Percentiles rank a stretch among this genome's conserved stretches.
Evolutionary conservation across 495 filamentous ascomycete species (phyloP).

Genomic region (Aspergillus taichungensis): DNA sequence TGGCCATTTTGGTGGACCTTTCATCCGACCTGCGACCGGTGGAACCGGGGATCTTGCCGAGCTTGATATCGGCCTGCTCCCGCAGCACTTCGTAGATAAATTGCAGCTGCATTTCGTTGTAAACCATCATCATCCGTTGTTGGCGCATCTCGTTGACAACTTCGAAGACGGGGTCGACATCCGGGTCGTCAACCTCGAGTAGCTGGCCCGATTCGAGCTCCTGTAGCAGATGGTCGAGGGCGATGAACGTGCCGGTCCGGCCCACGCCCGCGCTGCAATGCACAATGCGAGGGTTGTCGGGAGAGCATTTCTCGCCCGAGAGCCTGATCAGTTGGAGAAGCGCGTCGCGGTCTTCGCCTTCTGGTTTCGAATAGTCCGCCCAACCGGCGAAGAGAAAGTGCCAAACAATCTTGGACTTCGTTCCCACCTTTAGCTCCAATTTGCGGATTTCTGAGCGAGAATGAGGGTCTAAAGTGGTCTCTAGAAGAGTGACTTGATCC

Average conservation of each 20-base stretch:
- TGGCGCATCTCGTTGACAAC: conserved; percentile 75
- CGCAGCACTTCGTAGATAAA: conserved; percentile 87
- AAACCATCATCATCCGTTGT: conserved; percentile 95
- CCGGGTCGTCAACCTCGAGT: conserved; percentile 32
- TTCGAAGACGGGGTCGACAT: conserved; percentile 55
- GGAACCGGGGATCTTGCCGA: conserved; percentile 22
- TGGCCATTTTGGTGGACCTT: conserved; percentile 35
- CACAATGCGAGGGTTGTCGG: conserved; percentile 74
- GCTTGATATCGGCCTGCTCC: conserved; percentile 56
- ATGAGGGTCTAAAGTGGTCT: conserved; percentile 35
- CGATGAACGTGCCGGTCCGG: conserved; percentile 89
- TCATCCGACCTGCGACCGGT: conserved; percentile 20
- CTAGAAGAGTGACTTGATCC: conserved; percentile 42
- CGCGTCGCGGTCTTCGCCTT: conserved; percentile 65
- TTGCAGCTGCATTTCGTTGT: conserved; percentile 72
- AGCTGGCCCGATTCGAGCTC: conserved; percentile 72
- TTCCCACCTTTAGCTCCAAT: conserved; percentile 44
- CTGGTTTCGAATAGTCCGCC: conserved; percentile 89
- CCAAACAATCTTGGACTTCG: conserved; percentile 64
- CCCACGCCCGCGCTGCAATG: conserved; percentile 95
- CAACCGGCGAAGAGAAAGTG: conserved; percentile 89
- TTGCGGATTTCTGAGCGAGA: conserved; percentile 48
- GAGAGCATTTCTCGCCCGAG: conserved; percentile 59
- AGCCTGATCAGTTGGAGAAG: conserved; percentile 72
- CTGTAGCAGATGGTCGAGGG: conserved; percentile 78